These are phyloP conservation scores for Fraxinus platypoda DNA, from an alignment of 305 asterid species.

Conservation along the genomic window DNA sequence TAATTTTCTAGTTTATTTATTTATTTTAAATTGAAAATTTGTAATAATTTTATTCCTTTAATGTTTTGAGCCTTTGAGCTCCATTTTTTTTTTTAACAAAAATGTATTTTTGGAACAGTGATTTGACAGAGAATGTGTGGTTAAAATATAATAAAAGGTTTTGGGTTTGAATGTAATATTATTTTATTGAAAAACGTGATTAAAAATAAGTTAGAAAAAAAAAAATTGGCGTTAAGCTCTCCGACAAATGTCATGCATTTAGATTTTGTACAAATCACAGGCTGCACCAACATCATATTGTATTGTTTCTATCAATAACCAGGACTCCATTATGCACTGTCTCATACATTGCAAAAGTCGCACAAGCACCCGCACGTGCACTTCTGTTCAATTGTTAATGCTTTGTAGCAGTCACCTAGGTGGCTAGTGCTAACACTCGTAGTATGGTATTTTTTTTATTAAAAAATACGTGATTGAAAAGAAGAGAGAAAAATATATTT, in stretches of 20 bases:
- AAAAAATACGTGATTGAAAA: too few species aligned
- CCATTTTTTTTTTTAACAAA: too few species aligned
- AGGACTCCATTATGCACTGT: slow-evolving; percentile 23
- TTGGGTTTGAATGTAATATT: too few species aligned
- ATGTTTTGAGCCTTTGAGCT: not conserved
- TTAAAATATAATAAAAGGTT: too few species aligned
- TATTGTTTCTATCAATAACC: slow-evolving; percentile 19
- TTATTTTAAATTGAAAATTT: not conserved
- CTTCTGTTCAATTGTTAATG: not conserved
- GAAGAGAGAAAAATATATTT: too few species aligned
- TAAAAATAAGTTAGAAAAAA: too few species aligned
- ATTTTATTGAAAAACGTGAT: too few species aligned
- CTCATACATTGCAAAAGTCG: not conserved
- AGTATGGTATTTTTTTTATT: too few species aligned
- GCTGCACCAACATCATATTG: slow-evolving; percentile 7
- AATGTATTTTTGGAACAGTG: too few species aligned
- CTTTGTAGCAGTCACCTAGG: not conserved
- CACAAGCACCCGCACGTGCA: not conserved
- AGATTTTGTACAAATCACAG: slow-evolving; percentile 12
- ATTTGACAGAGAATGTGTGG: too few species aligned
- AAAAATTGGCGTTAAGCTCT: not conserved
- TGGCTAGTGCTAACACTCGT: not conserved
- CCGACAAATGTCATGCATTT: not conserved
- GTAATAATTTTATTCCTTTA: not conserved
- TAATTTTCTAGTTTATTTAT: not conserved